phyloP scores from a whole-genome alignment of 2,329 filamentous ascomycete species.

The Arthrobotrys iridis region DNA sequence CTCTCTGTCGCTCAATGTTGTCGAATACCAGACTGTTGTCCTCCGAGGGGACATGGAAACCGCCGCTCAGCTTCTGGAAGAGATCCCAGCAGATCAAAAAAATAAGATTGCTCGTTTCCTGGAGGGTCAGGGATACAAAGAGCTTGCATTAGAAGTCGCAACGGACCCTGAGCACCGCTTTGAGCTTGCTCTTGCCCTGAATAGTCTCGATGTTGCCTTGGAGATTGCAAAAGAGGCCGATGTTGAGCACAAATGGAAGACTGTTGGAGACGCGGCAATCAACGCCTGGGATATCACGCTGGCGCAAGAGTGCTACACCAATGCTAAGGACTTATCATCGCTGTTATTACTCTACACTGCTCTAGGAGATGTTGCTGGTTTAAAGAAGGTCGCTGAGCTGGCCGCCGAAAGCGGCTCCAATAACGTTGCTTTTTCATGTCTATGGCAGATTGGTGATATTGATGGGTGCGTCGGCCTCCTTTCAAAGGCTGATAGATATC shows the following conservation, averaged over 20 bases:
- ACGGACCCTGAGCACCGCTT: conserved; percentile 97
- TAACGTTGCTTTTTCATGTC: conserved; percentile 90
- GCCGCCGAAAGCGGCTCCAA: conserved; percentile 81
- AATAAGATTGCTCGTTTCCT: conserved; percentile 98
- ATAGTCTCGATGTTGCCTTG: conserved; percentile 84
- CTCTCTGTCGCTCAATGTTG: conserved; percentile 85
- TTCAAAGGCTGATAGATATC: conserved; percentile 77
- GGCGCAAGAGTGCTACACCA: conserved; percentile 90
- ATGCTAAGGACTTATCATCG: conserved; percentile 89
- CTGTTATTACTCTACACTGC: conserved; percentile 88
- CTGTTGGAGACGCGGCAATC: conserved; percentile 89
- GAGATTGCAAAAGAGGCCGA: conserved; percentile 84
- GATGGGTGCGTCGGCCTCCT: conserved; percentile 83
- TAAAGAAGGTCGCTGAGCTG: conserved; percentile 76
- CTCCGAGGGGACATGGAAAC: conserved; percentile 92
- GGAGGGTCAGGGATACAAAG: conserved; percentile 96
- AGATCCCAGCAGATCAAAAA: conserved; percentile 89
- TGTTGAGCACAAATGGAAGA: conserved; percentile 98
- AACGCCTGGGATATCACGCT: conserved; percentile 85
- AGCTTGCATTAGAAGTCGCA: conserved; percentile 90
- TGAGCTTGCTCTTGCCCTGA: conserved; percentile 84
- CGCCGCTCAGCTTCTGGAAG: conserved; percentile 82
- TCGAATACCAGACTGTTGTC: conserved; percentile 97
- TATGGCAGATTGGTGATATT: conserved; percentile 87
- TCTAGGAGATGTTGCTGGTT: conserved; percentile 79